These are phyloP conservation scores for Carex sylvatica DNA, from an alignment of 202 grass and related monocot species.

Conservation along the genomic window DNA sequence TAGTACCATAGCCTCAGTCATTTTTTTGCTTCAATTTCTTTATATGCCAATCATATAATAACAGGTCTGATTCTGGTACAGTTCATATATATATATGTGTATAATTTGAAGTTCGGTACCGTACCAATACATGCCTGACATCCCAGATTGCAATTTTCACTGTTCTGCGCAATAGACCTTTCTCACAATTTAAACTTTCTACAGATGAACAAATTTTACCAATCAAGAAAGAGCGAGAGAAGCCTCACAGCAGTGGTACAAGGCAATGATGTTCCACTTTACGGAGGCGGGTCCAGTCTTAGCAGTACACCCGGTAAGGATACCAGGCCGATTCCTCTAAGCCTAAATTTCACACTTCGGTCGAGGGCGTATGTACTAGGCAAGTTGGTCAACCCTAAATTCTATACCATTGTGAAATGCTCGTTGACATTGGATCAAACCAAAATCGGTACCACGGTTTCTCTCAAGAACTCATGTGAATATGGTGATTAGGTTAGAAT, in stretches of 20 bases:
- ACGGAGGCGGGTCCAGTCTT: slow-evolving; percentile 66
- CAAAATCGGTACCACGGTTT: slow-evolving; percentile 50
- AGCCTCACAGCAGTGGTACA: slow-evolving; percentile 39
- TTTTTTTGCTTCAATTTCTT: background rate
- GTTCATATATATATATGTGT: background rate
- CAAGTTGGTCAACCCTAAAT: slow-evolving; percentile 76
- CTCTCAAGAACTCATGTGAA: slow-evolving; percentile 56
- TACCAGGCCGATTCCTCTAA: slow-evolving; percentile 39
- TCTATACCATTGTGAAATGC: slow-evolving; percentile 59
- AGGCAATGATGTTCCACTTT: slow-evolving; percentile 68
- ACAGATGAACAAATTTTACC: slow-evolving; percentile 85
- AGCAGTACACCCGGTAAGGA: slow-evolving; percentile 50
- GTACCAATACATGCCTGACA: background rate
- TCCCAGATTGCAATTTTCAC: background rate
- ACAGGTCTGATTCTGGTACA: background rate
- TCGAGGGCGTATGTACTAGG: slow-evolving; percentile 81
- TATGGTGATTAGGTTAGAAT: slow-evolving; percentile 5
- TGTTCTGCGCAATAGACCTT: background rate
- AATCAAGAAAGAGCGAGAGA: slow-evolving; percentile 73
- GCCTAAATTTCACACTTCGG: slow-evolving; percentile 51
- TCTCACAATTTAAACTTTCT: background rate
- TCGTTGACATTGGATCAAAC: slow-evolving; percentile 46
- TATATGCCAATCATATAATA: background rate
- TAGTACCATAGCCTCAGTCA: too few species aligned
- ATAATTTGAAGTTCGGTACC: background rate